Evolutionary conservation across 495 filamentous ascomycete species (phyloP).

Genomic region (Hyphodiscus hymeniophilus): DNA sequence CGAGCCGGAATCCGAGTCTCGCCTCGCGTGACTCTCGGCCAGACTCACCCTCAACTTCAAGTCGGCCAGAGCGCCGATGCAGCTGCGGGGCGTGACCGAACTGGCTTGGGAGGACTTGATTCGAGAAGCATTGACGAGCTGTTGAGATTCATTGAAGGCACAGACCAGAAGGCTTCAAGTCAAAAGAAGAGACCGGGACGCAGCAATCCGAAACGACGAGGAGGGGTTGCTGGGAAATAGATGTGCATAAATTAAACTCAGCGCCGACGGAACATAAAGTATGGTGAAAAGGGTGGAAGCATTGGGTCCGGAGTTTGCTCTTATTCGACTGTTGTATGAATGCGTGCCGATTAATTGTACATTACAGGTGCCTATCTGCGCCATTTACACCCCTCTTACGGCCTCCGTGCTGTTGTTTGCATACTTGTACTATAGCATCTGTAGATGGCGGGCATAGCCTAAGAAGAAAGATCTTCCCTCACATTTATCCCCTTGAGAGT

Average conservation of each 20-base stretch:
- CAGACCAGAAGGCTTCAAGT: conserved; percentile 49
- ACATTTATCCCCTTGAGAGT: not conserved
- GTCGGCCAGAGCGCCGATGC: conserved; percentile 46
- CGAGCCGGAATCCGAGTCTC: conserved; percentile 41
- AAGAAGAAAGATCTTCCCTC: conserved; percentile 7
- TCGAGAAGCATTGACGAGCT: conserved; percentile 77
- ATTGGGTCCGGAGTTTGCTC: conserved; percentile 20
- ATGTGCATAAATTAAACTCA: not conserved
- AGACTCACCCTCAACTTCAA: conserved; percentile 32
- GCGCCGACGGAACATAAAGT: not conserved
- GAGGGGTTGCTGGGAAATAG: conserved; percentile 21
- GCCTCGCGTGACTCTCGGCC: conserved; percentile 42
- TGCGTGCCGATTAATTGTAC: too few relatives aligned
- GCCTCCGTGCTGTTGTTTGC: conserved; percentile 4
- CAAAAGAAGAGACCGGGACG: conserved; percentile 62
- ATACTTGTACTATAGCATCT: conserved; percentile 10
- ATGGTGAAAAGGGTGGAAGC: conserved; percentile 1
- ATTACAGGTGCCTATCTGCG: too few relatives aligned
- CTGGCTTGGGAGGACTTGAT: conserved; percentile 39
- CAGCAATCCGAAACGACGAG: conserved; percentile 63
- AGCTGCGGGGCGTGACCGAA: conserved; percentile 24
- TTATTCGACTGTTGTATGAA: not conserved
- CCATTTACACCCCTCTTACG: conserved; percentile 1
- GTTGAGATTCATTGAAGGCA: conserved; percentile 78
- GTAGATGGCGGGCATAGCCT: not conserved